phyloP scores from a whole-genome alignment of 495 filamentous ascomycete genomes.

The Hypoxylon intermedium region DNA sequence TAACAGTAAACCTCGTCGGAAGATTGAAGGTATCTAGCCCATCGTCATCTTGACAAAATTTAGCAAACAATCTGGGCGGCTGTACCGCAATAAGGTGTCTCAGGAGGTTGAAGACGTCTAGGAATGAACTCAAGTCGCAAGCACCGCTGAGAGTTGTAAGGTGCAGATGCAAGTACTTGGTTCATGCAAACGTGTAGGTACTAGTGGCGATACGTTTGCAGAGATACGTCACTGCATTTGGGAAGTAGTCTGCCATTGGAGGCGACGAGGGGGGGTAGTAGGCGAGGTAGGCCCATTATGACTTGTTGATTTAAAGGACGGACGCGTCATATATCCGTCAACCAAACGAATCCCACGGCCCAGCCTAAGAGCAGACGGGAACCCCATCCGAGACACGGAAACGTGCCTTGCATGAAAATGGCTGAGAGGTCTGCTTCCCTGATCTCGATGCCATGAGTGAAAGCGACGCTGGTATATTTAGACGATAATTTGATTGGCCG shows the following conservation, averaged over 20 bases:
- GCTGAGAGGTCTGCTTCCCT: background rate
- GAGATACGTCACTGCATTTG: too few relatives aligned
- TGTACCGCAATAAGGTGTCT: background rate
- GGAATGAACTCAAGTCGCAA: too few relatives aligned
- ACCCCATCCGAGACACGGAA: constrained; percentile 9
- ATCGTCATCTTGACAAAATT: background rate
- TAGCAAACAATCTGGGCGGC: background rate
- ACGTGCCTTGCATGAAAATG: background rate
- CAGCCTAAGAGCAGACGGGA: background rate
- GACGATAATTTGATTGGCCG: background rate
- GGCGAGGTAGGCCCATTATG: background rate
- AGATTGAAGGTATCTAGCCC: background rate
- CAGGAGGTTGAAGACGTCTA: background rate
- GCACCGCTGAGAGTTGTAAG: too few relatives aligned
- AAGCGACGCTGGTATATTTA: background rate
- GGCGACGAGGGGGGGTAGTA: too few relatives aligned
- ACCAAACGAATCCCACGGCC: background rate
- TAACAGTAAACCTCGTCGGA: background rate
- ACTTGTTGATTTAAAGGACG: background rate
- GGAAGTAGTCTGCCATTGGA: too few relatives aligned
- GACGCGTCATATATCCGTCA: constrained; percentile 1
- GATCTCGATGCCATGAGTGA: background rate
- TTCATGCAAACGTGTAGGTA: background rate
- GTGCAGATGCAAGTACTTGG: background rate
- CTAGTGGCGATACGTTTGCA: too few relatives aligned